A percentile compares a stretch with the other conserved stretches of the same genome.
phyloP scores from a whole-genome alignment of 805 yeast genomes.

The Clavispora vitiphila region DNA sequence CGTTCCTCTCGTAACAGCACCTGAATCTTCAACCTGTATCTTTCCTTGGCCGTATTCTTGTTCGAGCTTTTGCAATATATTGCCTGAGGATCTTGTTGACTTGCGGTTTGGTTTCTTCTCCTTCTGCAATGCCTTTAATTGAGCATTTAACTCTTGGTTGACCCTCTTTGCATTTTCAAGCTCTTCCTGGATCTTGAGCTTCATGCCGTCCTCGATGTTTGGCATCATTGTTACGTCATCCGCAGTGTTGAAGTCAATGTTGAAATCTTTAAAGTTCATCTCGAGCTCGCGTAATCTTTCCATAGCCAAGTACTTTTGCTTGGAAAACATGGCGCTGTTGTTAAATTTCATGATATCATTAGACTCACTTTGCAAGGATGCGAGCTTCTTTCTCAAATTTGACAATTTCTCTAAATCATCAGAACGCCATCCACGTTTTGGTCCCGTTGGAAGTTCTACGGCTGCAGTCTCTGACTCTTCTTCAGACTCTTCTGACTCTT shows the following conservation, averaged over 20 bases:
- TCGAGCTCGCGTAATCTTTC: slow-evolving; percentile 70
- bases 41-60: slow-evolving; percentile 44
- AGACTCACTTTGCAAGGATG: slow-evolving; percentile 64
- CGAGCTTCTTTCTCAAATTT: slow-evolving; percentile 50
- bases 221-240: slow-evolving; percentile 12
- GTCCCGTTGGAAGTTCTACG: slow-evolving; percentile 19
- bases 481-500: slow-evolving; percentile 5
- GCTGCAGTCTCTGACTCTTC: slow-evolving; percentile 14
- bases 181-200: slow-evolving; percentile 36
- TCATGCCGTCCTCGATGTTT: slow-evolving; percentile 29
- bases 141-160: slow-evolving; percentile 35
- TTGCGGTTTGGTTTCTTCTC: slow-evolving; percentile 8
- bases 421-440: slow-evolving; percentile 36
- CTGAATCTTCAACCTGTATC: slow-evolving; percentile 15
- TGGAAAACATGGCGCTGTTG: slow-evolving; percentile 52
- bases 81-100: slow-evolving; percentile 5
- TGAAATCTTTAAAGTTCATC: slow-evolving; percentile 57
- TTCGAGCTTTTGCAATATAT: slow-evolving; percentile 32
- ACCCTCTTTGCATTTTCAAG: slow-evolving; percentile 38
- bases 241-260: slow-evolving; percentile 44
- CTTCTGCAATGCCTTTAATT: slow-evolving; percentile 22
- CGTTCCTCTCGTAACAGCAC: slow-evolving; percentile 9
- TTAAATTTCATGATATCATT: slow-evolving; percentile 71
- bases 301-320: slow-evolving; percentile 62
- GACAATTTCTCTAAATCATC: slow-evolving; percentile 55